Percentiles rank a stretch among this genome's conserved stretches.
These are phyloP conservation scores for Tillandsia leiboldiana DNA, from an alignment of 176 grass and related monocot species.

Conservation along the genomic window DNA sequence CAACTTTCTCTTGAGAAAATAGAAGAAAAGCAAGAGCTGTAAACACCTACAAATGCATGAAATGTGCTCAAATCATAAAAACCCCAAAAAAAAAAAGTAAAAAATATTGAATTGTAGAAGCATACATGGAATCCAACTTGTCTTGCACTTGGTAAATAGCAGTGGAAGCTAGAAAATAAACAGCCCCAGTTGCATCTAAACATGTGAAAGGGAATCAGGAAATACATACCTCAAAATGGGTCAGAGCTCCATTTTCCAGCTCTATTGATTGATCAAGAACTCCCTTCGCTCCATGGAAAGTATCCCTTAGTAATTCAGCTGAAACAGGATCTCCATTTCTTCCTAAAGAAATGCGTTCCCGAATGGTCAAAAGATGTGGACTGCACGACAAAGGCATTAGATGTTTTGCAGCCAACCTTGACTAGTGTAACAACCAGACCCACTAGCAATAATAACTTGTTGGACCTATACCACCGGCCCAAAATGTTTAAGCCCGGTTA, in stretches of 20 bases:
- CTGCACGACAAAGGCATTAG: conserved; percentile 27
- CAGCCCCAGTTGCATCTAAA: neutral
- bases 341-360: conserved; percentile 75
- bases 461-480: too few relatives aligned
- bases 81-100: neutral
- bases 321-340: conserved; percentile 60
- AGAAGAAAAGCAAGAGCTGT: conserved; percentile 73
- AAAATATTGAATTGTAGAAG: neutral
- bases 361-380: conserved; percentile 71
- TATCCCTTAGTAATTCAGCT: conserved; percentile 30
- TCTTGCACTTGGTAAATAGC: neutral
- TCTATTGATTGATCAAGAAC: conserved; percentile 58
- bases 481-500: too few relatives aligned
- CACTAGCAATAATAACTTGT: too few relatives aligned
- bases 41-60: conserved; percentile 49
- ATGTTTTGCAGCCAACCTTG: neutral
- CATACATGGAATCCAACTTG: neutral
- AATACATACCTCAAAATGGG: conserved; percentile 75
- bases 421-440: neutral
- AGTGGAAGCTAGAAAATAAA: neutral
- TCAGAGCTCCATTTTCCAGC: conserved; percentile 68
- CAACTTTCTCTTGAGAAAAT: conserved; percentile 69
- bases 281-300: conserved; percentile 48
- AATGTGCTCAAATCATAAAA: neutral
- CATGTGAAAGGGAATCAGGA: neutral